Evolutionary conservation across 2,329 filamentous ascomycete genomes (phyloP).

Genomic region (Fusarium miscanthi): DNA sequence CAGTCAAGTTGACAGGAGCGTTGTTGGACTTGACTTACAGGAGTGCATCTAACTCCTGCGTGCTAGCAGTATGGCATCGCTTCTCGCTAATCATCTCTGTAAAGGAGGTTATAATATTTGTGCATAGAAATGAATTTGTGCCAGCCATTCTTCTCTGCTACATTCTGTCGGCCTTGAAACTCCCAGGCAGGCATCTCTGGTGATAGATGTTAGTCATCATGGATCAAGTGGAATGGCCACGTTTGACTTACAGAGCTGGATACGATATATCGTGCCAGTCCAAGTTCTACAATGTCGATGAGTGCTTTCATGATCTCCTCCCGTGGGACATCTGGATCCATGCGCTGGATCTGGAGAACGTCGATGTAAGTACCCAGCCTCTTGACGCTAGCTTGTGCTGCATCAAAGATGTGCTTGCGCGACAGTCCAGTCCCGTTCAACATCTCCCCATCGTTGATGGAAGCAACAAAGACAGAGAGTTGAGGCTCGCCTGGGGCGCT

Average conservation of each 20-base stretch:
- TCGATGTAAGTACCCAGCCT: background rate
- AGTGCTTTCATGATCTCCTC: background rate
- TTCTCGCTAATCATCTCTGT: too few species aligned
- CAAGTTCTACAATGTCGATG: background rate
- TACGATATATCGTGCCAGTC: background rate
- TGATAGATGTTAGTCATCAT: too few species aligned
- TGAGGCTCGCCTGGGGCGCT: background rate
- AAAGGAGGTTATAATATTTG: too few species aligned
- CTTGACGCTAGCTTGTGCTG: background rate
- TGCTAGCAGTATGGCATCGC: too few species aligned
- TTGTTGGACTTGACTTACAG: too few species aligned
- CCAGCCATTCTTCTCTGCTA: too few species aligned
- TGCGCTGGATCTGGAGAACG: background rate
- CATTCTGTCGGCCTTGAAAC: too few species aligned
- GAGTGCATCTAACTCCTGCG: too few species aligned
- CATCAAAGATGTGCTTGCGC: background rate
- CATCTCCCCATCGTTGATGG: background rate
- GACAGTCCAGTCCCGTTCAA: background rate
- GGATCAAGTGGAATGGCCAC: too few species aligned
- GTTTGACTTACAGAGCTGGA: background rate
- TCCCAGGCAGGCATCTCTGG: too few species aligned
- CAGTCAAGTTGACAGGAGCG: too few species aligned
- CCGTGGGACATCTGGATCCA: background rate
- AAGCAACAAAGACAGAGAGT: background rate
- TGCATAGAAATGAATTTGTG: too few species aligned